Base-by-base conservation (phyloP, 768 basidiomycete genomes). In the Xerocomus spinulosus region DNA sequence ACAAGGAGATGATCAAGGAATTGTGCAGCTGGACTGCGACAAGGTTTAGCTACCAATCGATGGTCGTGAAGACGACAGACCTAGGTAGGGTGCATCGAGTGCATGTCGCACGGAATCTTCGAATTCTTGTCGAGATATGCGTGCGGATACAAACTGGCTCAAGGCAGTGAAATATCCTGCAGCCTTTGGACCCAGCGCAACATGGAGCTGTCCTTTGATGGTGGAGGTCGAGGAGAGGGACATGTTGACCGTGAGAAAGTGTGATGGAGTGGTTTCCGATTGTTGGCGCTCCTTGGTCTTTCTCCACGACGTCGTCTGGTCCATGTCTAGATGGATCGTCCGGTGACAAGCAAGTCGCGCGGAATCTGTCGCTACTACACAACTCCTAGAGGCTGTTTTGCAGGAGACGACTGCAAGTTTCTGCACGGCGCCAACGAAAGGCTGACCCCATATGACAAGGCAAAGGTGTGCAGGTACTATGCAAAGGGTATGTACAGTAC, bases 1-100 rank as follows among this genome's bases (percentile, higher is more conserved):
- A 87, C 14, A 92, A 67, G 2, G 88, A 88, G 25, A 91, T 89
- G 29, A 92, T 82, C 26, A 92, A 73, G 10, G 88, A 82, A 64
- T 92, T 92, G 61, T 92, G 89, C 2, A 90, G 70, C 64, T 88
- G 87, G 24, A 89, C 85, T 84, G 51, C n/a, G 35, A 9, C 48
- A 26, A 50, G 23, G 21, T 48, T 61, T 20, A 59, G 58, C 24
- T 12, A n/a, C 15, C 10, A 10, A 34, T 25, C 14, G 30, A 38
- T 17, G 17, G 21, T 7, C 23, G 14, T 17, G 43, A 23, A 39
- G 36, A 18, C 17, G 39, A 24, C 9, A 17, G 29, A 74, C 76
- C 68, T 20, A 87, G 73, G 44, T 74, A 76, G 20, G 81, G 73
- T 2, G 78, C 75, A 56, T 80, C 81, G 28, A 91, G 74, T 7